Percentiles rank a stretch among this genome's conserved stretches.
phyloP scores from a whole-genome alignment of 441 rosid genomes.

The Aleurites moluccanus region DNA sequence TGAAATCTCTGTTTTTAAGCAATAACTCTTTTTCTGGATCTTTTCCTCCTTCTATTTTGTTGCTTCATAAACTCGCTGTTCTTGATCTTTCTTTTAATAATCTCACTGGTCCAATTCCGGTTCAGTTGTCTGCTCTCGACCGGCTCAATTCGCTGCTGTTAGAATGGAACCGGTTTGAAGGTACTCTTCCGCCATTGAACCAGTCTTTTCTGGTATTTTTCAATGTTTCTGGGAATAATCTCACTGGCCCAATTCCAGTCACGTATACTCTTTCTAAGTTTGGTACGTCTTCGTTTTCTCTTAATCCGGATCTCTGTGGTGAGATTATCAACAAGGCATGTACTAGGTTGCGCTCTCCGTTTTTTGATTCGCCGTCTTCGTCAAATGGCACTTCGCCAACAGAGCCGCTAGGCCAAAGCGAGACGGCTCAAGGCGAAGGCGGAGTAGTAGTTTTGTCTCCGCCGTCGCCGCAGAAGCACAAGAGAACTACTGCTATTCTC shows the following conservation, averaged over 20 bases:
- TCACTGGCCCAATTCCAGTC: slow-evolving; percentile 60
- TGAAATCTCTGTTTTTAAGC: slow-evolving; percentile 52
- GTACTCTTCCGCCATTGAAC: slow-evolving; percentile 66
- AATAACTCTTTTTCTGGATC: slow-evolving; percentile 58
- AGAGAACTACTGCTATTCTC: slow-evolving; percentile 38
- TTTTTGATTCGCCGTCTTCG: slow-evolving; percentile 45
- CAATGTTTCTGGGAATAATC: slow-evolving; percentile 73
- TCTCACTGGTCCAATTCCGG: slow-evolving; percentile 64
- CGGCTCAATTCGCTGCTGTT: slow-evolving; percentile 58
- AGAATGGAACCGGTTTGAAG: slow-evolving; percentile 56
- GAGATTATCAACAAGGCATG: slow-evolving; percentile 66
- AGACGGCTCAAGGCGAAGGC: slow-evolving; percentile 42
- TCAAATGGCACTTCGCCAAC: slow-evolving; percentile 39
- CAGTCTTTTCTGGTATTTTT: slow-evolving; percentile 48
- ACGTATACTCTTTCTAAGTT: slow-evolving; percentile 66
- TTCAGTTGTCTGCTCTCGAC: slow-evolving; percentile 38
- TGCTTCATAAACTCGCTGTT: slow-evolving; percentile 47
- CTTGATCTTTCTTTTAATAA: slow-evolving; percentile 65
- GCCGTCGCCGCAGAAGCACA: slow-evolving; percentile 34
- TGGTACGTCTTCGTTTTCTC: slow-evolving; percentile 47
- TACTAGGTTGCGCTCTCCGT: slow-evolving; percentile 44
- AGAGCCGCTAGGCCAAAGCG: slow-evolving; percentile 55
- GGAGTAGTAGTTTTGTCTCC: slow-evolving; percentile 42
- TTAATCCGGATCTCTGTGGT: slow-evolving; percentile 74
- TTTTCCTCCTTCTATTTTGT: slow-evolving; percentile 46